Evolutionary conservation across 495 filamentous ascomycete genomes (phyloP), one percentile per base, ranked within the genome.

Genomic region (Talaromyces stipitatus): DNA sequence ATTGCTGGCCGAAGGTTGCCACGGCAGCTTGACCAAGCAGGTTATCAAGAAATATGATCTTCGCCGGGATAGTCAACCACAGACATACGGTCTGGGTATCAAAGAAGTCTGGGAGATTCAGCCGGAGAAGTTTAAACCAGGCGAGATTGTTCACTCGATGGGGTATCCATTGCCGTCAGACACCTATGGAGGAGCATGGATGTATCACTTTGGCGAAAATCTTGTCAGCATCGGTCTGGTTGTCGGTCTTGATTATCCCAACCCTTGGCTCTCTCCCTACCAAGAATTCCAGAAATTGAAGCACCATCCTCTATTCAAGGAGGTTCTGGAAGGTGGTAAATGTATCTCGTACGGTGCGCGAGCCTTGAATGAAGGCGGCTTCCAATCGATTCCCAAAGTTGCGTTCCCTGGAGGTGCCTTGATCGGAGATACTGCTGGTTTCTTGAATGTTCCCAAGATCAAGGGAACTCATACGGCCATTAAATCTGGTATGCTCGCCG

Each of bases 171-270:
- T 99, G 27, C 85, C 92, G 7, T 78, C 72, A 64, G 87, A 96
- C 68, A 96, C 91, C 3, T 99, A 99, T 60, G 94, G 94, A 61
- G 94, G 94, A 62, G 90, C 88, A 36, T 99, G 88, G 88, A 90
- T 99, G 85, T 99, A 99, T 64, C 94, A 99, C 70, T 98, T 97
- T 66, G 94, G 91, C 20, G 92, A 97, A 61, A 97, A 97, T 70
- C 83, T 97, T 62, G 94, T 97, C 61, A 92, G 88, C 63, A 80
- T 99, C 45, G 94, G 94, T 11, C 79, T 97, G 29, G 94, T 99
- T 16, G 89, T 95, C 27, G 94, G 92, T 24, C 80, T 99, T 28
- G 94, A 99, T 73, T 99, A 97, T 65, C 80, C 87, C 26, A 99
- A 99, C 70, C 95, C 94, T 0, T 99, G 91, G 88, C 80, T 99